phyloP scores from a whole-genome alignment of 202 grass and related monocot species.

The Panicum virgatum region DNA sequence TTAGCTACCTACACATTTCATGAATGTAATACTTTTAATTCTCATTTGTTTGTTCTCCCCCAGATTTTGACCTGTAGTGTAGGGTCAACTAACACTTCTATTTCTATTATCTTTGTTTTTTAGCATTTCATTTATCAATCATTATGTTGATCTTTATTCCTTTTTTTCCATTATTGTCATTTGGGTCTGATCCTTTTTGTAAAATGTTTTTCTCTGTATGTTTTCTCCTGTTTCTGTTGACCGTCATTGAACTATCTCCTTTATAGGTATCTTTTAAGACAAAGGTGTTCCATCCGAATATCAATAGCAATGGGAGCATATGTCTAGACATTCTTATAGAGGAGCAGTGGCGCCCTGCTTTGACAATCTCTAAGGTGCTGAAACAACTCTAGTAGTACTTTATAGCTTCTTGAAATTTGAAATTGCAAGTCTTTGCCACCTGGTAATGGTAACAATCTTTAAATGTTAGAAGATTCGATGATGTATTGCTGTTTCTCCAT shows the following conservation, averaged over 20 bases:
- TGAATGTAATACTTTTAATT: background rate
- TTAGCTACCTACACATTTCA: background rate
- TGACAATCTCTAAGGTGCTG: constrained; percentile 86
- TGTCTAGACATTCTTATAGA: constrained; percentile 93
- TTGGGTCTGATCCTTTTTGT: background rate
- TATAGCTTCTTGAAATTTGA: background rate
- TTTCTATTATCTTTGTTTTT: background rate
- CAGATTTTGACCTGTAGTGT: background rate
- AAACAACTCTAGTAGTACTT: background rate
- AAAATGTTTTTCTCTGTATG: background rate
- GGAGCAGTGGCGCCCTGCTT: constrained; percentile 92
- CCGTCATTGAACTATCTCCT: background rate
- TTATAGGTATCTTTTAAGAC: constrained; percentile 83
- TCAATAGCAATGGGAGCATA: constrained; percentile 93
- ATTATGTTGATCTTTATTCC: background rate
- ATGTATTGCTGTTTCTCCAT: background rate
- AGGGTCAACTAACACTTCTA: background rate
- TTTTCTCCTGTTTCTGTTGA: background rate
- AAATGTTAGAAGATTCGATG: background rate
- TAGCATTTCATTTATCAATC: too few species aligned
- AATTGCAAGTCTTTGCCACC: background rate
- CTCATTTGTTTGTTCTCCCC: background rate
- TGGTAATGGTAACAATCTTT: background rate
- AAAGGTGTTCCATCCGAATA: constrained; percentile 86
- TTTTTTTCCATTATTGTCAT: background rate